phyloP scores from a whole-genome alignment of 2,329 filamentous ascomycete genomes.

The Aureobasidium melanogenum region DNA sequence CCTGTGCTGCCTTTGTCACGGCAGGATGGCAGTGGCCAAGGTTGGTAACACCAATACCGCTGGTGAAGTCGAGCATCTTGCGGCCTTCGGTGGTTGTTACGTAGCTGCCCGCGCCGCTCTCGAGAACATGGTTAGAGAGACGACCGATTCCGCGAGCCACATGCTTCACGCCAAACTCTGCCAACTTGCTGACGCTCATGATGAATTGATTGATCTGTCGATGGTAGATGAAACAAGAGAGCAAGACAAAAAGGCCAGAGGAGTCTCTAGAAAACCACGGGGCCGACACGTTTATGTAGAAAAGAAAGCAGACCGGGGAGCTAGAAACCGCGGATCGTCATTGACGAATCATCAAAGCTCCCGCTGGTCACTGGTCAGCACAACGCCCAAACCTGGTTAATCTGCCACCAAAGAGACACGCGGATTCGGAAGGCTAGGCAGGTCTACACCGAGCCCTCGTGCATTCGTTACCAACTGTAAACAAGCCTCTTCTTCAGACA shows the following conservation, averaged over 20 bases:
- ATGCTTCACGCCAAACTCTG: slow-evolving; percentile 15
- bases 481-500: neutral
- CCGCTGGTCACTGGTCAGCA: slow-evolving; percentile 7
- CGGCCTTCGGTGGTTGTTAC: slow-evolving; percentile 24
- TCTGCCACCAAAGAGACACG: neutral
- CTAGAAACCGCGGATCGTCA: slow-evolving; percentile 1
- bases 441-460: slow-evolving; percentile 8
- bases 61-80: slow-evolving; percentile 27
- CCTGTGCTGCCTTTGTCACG: slow-evolving; percentile 28
- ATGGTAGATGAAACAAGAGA: neutral
- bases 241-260: neutral
- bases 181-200: slow-evolving; percentile 15
- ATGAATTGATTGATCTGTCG: neutral
- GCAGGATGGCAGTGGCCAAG: slow-evolving; percentile 30
- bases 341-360: slow-evolving; percentile 7
- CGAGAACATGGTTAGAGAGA: slow-evolving; percentile 22
- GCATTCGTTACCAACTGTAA: neutral
- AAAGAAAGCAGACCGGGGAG: neutral
- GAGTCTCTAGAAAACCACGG: slow-evolving; percentile 1
- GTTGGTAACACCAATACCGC: slow-evolving; percentile 28
- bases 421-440: neutral
- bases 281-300: slow-evolving; percentile 10
- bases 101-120: slow-evolving; percentile 25
- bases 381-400: slow-evolving; percentile 7
- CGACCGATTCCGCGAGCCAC: slow-evolving; percentile 16